Conservation (phyloP, 805 yeast species). For the Aciculoconidium aculeatum region DNA sequence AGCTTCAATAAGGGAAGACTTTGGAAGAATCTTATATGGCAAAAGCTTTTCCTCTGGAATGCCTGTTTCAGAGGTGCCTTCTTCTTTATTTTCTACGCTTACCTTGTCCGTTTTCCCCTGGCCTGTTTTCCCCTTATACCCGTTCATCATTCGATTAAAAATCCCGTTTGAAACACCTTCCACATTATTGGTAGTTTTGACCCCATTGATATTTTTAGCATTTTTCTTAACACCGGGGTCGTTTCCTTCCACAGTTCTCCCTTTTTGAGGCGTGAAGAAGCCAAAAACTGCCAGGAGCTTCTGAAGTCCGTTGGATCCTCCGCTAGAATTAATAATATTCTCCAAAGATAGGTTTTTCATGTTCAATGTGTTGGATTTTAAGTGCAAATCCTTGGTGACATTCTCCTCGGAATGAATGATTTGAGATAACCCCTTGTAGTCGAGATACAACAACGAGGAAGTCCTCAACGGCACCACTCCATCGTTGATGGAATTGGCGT, state of each 20-base stretch:
- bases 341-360: no score
- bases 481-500: conserved; percentile 87
- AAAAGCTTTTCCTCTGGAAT: conserved; percentile 11
- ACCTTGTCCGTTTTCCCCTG: conserved; percentile 5
- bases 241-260: no score
- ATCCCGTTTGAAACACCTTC: no score
- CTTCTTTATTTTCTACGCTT: conserved; percentile 8
- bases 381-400: conserved; percentile 4
- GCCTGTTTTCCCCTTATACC: conserved; percentile 4
- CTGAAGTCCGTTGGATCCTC: no score
- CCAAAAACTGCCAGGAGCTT: no score
- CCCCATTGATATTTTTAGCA: no score
- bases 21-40: conserved; percentile 45
- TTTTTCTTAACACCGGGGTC: no score
- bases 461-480: conserved; percentile 96
- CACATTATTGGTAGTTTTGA: no score
- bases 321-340: no score
- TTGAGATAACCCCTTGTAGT: conserved; percentile 59
- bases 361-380: conserved; percentile 11
- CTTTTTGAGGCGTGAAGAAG: no score
- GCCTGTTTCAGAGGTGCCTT: conserved; percentile 5
- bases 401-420: conserved; percentile 7
- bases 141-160: no score
- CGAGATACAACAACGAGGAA: conserved; percentile 76
- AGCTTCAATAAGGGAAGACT: conserved; percentile 70